A percentile compares a stretch with the other conserved stretches of the same genome.
Evolutionary conservation across 331 rosid genomes (phyloP).

Genomic region (Malus hybrid): DNA sequence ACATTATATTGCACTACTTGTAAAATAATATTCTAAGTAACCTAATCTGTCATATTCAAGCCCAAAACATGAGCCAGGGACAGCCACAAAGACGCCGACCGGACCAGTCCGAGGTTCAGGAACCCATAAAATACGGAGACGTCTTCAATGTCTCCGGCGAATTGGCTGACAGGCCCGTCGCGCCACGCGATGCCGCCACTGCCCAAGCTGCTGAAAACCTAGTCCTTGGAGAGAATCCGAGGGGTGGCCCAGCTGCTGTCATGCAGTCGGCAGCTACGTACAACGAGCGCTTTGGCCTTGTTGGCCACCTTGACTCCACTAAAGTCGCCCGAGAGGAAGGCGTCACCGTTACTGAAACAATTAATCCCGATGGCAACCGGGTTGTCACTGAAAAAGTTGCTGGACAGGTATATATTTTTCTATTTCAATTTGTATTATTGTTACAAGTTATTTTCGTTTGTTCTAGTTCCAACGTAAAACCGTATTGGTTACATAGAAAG

Average conservation of each 20-base stretch:
- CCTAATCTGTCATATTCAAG: background rate
- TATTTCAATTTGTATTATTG: too few species aligned
- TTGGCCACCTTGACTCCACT: constrained; percentile 8
- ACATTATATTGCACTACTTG: background rate
- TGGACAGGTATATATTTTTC: constrained; percentile 6
- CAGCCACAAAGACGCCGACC: constrained; percentile 16
- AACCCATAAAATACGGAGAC: constrained; percentile 52
- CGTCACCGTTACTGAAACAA: constrained; percentile 17
- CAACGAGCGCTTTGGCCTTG: constrained; percentile 27
- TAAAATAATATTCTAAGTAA: background rate
- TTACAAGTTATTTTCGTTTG: background rate
- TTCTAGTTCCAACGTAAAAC: background rate
- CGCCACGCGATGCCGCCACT: constrained; percentile 38
- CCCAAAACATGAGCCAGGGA: constrained; percentile 26
- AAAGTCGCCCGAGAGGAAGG: constrained; percentile 34
- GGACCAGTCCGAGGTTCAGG: constrained; percentile 1
- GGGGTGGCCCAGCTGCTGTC: constrained; percentile 52
- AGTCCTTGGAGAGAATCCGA: constrained; percentile 41
- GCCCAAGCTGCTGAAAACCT: constrained; percentile 56
- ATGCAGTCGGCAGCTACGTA: constrained; percentile 31
- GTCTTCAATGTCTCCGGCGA: constrained; percentile 52
- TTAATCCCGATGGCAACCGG: constrained; percentile 21
- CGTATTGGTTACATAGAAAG: too few species aligned
- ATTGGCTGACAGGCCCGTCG: constrained; percentile 32
- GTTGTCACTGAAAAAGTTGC: constrained; percentile 39